Conservation (phyloP, 2,329 filamentous ascomycete genomes). For the Aspergillus novofumigatus region DNA sequence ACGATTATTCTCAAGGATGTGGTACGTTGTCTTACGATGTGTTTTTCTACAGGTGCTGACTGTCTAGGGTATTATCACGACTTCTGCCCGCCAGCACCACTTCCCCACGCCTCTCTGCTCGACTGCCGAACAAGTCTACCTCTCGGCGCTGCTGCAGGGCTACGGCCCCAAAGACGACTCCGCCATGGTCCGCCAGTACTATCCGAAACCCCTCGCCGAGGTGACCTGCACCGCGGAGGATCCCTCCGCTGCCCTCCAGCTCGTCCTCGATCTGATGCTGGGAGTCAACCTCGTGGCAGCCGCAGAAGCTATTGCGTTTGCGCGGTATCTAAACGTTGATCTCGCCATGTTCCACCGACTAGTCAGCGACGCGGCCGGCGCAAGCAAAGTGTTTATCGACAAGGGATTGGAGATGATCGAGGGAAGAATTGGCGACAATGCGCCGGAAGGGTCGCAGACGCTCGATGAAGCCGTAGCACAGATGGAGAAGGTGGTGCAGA, state of each 20-base stretch:
- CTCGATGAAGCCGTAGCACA: slow-evolving; percentile 36
- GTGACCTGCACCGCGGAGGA: slow-evolving; percentile 32
- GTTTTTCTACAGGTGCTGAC: not conserved
- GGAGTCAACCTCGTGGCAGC: slow-evolving; percentile 49
- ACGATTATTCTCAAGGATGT: slow-evolving; percentile 60
- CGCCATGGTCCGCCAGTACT: slow-evolving; percentile 53
- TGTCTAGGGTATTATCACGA: slow-evolving; percentile 59
- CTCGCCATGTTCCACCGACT: slow-evolving; percentile 44
- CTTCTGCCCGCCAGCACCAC: slow-evolving; percentile 54
- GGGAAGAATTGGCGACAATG: slow-evolving; percentile 20
- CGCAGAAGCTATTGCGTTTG: slow-evolving; percentile 47
- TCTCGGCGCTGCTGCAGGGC: slow-evolving; percentile 56
- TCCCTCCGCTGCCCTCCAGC: slow-evolving; percentile 33
- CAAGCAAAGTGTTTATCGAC: slow-evolving; percentile 43
- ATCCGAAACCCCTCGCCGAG: slow-evolving; percentile 36
- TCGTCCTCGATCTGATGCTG: slow-evolving; percentile 42
- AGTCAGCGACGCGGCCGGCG: slow-evolving; percentile 46
- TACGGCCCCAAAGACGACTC: slow-evolving; percentile 54
- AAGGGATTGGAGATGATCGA: slow-evolving; percentile 36
- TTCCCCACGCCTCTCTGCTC: slow-evolving; percentile 61
- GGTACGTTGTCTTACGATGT: slow-evolving; percentile 20
- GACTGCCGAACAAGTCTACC: slow-evolving; percentile 62
- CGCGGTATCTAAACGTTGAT: slow-evolving; percentile 43
- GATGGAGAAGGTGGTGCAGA: slow-evolving; percentile 41
- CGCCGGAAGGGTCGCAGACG: slow-evolving; percentile 31